Conservation (phyloP, 2,329 filamentous ascomycete species). For the Beauveria sp. region DNA sequence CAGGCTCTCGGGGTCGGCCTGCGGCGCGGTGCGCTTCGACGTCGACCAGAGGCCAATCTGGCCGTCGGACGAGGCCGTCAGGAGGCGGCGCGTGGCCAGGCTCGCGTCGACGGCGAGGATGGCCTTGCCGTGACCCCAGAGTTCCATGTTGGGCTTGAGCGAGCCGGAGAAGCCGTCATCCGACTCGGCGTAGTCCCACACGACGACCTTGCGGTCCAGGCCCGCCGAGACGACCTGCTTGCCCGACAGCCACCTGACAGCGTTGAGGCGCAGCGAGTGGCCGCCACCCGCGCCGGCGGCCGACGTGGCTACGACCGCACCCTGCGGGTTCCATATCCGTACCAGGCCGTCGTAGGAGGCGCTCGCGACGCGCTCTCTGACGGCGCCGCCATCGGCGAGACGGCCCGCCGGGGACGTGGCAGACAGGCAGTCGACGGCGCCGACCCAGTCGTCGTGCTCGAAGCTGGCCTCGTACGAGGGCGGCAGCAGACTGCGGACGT, state of each 20-base stretch:
- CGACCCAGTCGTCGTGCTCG: constrained; percentile 97
- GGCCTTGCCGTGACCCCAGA: constrained; percentile 72
- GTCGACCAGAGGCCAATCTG: constrained; percentile 84
- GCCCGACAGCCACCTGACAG: constrained; percentile 74
- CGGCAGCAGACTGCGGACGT: constrained; percentile 84
- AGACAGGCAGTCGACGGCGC: constrained; percentile 75
- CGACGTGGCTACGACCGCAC: constrained; percentile 75
- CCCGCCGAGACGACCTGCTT: constrained; percentile 75
- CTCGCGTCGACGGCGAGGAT: constrained; percentile 72
- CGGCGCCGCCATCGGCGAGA: constrained; percentile 25
- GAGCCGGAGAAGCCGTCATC: constrained; percentile 51
- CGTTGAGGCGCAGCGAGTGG: constrained; percentile 69
- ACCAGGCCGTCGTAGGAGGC: constrained; percentile 86
- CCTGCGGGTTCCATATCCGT: constrained; percentile 82
- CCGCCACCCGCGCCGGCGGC: constrained; percentile 58
- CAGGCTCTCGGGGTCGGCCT: constrained; percentile 61
- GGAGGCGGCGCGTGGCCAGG: constrained; percentile 63
- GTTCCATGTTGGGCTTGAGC: constrained; percentile 67
- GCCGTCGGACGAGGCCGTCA: constrained; percentile 81
- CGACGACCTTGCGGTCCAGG: constrained; percentile 73
- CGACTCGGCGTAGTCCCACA: constrained; percentile 81
- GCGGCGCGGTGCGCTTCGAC: constrained; percentile 66
- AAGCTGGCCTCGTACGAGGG: constrained; percentile 86
- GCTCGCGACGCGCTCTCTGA: constrained; percentile 64
- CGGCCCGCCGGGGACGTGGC: constrained; percentile 52